Conservation (phyloP, 139 green algal genomes). For the Zygnema circumcarinatum region DNA sequence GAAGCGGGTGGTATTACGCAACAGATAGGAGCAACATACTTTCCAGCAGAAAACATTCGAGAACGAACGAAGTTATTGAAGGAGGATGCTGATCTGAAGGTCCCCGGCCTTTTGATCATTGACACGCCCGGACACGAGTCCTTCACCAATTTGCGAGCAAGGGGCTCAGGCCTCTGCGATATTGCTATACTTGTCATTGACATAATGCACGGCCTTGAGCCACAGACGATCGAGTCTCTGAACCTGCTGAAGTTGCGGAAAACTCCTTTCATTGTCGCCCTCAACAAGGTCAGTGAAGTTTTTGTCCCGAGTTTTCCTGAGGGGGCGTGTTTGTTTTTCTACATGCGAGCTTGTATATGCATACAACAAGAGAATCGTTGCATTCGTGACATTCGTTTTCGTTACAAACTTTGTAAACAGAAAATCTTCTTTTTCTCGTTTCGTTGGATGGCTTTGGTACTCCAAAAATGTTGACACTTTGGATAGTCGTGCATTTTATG, state of each 20-base stretch:
- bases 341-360: no score
- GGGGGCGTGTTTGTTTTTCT: no score
- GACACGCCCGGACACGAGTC: conserved; percentile 98
- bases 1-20: conserved; percentile 99
- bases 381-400: no score
- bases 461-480: no score
- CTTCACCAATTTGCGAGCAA: conserved; percentile 95
- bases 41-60: conserved; percentile 83
- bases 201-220: conserved; percentile 98
- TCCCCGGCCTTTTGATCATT: conserved; percentile 94
- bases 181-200: conserved; percentile 98
- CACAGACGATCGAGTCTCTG: conserved; percentile 97
- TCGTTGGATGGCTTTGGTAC: no score
- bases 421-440: no score
- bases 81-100: conserved; percentile 27
- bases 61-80: conserved; percentile 76
- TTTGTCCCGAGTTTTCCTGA: no score
- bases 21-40: conserved; percentile 98
- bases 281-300: conserved; percentile 88
- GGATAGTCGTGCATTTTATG: no score
- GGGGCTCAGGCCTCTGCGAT: conserved; percentile 94
- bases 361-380: no score
- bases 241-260: conserved; percentile 95
- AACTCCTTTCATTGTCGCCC: conserved; percentile 97
- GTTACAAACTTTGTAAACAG: no score